Evolutionary conservation across 2,329 filamentous ascomycete species (phyloP).

Genomic region (Aspergillus novofumigatus): DNA sequence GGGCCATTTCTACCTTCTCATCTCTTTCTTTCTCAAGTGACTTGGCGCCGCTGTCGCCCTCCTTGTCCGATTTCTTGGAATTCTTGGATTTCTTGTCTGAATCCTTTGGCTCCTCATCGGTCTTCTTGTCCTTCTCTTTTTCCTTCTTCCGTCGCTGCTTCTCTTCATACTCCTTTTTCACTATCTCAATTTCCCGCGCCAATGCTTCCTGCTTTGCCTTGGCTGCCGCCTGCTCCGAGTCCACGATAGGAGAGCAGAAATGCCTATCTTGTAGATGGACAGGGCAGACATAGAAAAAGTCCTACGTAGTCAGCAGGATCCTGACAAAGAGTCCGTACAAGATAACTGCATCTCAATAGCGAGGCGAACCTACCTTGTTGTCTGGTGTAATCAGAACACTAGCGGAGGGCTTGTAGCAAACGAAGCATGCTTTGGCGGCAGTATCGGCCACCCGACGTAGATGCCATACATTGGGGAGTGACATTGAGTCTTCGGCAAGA

Average conservation of each 20-base stretch:
- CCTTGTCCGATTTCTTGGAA: slow-evolving; percentile 43
- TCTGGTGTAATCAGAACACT: slow-evolving; percentile 87
- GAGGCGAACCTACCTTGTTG: slow-evolving; percentile 63
- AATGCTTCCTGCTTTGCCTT: slow-evolving; percentile 43
- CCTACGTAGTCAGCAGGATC: slow-evolving; percentile 43
- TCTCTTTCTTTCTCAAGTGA: slow-evolving; percentile 46
- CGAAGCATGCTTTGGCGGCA: slow-evolving; percentile 77
- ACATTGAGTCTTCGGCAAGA: slow-evolving; percentile 14
- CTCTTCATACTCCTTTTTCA: slow-evolving; percentile 63
- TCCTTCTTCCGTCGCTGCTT: slow-evolving; percentile 69
- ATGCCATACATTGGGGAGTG: slow-evolving; percentile 72
- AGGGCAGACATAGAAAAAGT: slow-evolving; percentile 89
- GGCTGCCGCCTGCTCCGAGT: slow-evolving; percentile 39
- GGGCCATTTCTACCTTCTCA: slow-evolving; percentile 46
- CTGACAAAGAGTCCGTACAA: not conserved
- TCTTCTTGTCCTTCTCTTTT: slow-evolving; percentile 48
- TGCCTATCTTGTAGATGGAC: slow-evolving; percentile 76
- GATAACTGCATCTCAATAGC: not conserved
- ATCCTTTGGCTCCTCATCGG: slow-evolving; percentile 47
- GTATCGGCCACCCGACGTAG: slow-evolving; percentile 82
- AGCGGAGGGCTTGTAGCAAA: slow-evolving; percentile 84
- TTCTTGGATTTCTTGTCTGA: slow-evolving; percentile 48
- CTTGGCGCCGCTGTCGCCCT: slow-evolving; percentile 39
- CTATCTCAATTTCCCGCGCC: slow-evolving; percentile 43
- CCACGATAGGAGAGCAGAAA: slow-evolving; percentile 63